These are phyloP conservation scores for Usnea hakonensis DNA, from an alignment of 495 filamentous ascomycete species.

Conservation along the genomic window DNA sequence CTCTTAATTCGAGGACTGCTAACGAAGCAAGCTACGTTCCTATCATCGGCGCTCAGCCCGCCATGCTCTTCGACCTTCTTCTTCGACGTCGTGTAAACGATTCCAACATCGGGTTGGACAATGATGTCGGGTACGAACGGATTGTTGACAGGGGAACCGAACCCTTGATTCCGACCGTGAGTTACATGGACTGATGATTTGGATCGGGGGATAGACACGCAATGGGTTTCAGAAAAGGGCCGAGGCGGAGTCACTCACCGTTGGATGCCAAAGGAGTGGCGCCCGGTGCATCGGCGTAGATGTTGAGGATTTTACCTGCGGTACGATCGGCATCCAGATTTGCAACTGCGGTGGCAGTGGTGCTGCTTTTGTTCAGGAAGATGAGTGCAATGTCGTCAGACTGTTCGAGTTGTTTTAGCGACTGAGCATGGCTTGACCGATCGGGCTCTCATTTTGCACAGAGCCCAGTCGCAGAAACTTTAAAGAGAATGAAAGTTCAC, in stretches of 20 bases:
- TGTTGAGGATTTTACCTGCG: slow-evolving; percentile 26
- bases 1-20: slow-evolving; percentile 24
- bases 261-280: not conserved
- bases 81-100: slow-evolving; percentile 32
- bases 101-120: slow-evolving; percentile 25
- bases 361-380: slow-evolving; percentile 27
- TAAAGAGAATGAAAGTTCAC: too few species aligned
- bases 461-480: not conserved
- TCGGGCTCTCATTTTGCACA: not conserved
- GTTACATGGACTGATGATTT: slow-evolving; percentile 16
- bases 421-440: not conserved
- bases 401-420: not conserved
- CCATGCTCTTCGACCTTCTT: slow-evolving; percentile 34
- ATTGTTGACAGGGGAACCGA: slow-evolving; percentile 29
- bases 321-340: slow-evolving; percentile 21
- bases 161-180: slow-evolving; percentile 17
- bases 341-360: slow-evolving; percentile 23
- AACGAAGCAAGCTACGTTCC: slow-evolving; percentile 29
- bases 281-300: slow-evolving; percentile 23
- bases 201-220: not conserved
- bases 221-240: not conserved
- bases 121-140: slow-evolving; percentile 36
- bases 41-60: slow-evolving; percentile 30
- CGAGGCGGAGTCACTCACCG: not conserved
- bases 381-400: slow-evolving; percentile 32